Evolutionary conservation across 2,329 filamentous ascomycete species (phyloP).

Genomic region (Talaromyces funiculosus): DNA sequence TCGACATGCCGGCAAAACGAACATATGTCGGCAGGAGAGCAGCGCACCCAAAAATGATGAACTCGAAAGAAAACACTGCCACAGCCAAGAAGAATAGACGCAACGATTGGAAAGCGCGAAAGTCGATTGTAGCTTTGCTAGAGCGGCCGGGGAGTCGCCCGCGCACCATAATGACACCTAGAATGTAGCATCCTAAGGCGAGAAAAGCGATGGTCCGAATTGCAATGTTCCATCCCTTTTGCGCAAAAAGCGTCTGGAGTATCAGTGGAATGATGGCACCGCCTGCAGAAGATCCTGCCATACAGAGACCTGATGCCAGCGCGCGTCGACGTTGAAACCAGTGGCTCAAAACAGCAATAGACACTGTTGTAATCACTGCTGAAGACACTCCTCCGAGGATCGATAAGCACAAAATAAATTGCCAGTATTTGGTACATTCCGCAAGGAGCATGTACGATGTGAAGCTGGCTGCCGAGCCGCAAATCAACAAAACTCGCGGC

Average conservation of each 20-base stretch:
- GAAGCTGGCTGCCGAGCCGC: constrained; percentile 35
- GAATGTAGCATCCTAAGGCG: constrained; percentile 28
- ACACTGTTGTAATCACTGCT: constrained; percentile 33
- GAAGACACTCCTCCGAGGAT: constrained; percentile 32
- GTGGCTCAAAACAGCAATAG: constrained; percentile 35
- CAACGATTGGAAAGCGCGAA: constrained; percentile 37
- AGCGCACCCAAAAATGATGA: constrained; percentile 46
- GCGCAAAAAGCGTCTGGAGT: constrained; percentile 25
- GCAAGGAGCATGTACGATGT: constrained; percentile 43
- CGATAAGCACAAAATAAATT: constrained; percentile 41
- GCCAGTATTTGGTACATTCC: constrained; percentile 45
- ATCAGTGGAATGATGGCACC: constrained; percentile 35
- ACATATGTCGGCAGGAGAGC: constrained; percentile 45
- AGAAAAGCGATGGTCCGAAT: constrained; percentile 35
- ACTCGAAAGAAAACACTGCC: constrained; percentile 44
- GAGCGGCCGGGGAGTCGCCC: constrained; percentile 28
- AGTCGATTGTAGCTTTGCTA: constrained; percentile 31
- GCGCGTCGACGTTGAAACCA: constrained; percentile 37
- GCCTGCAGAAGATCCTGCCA: constrained; percentile 35
- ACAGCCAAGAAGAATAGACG: constrained; percentile 40
- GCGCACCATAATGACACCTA: constrained; percentile 30
- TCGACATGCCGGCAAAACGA: constrained; percentile 32
- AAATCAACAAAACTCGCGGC: constrained; percentile 35
- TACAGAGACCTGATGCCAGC: constrained; percentile 36
- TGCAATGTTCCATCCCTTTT: constrained; percentile 32